A percentile compares a stretch with the other conserved stretches of the same genome.
Conservation (phyloP, 2,329 filamentous ascomycete genomes). For the Ceratocystis ficicola region DNA sequence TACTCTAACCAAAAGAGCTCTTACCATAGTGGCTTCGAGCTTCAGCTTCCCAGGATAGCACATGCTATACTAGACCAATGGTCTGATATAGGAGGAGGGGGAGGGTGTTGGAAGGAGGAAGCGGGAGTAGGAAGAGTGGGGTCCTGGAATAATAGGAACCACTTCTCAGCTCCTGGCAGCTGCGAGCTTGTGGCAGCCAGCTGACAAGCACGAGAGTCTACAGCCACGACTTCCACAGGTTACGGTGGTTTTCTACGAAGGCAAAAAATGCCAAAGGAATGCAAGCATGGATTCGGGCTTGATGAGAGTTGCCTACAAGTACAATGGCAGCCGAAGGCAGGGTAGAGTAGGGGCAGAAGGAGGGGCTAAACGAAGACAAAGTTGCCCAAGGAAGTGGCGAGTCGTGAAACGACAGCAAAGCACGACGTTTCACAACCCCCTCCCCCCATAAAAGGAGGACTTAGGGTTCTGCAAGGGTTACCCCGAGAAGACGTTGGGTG, state of each 20-base stretch:
- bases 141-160: background rate
- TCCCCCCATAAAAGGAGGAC: too few relatives aligned
- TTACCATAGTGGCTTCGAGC: background rate
- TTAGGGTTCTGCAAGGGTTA: background rate
- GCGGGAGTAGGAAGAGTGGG: background rate
- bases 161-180: background rate
- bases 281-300: background rate
- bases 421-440: background rate
- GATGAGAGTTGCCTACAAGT: background rate
- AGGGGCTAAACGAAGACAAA: too few relatives aligned
- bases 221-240: background rate
- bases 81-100: background rate
- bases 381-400: background rate
- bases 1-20: conserved; percentile 2
- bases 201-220: background rate
- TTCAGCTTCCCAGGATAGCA: background rate
- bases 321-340: background rate
- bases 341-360: background rate
- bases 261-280: background rate
- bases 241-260: background rate
- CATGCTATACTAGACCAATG: background rate
- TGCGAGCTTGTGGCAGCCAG: background rate
- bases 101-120: background rate
- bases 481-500: background rate
- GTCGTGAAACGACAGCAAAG: background rate